These are phyloP conservation scores for Didymella pinodella DNA, from an alignment of 2,329 filamentous ascomycete species.

Conservation along the genomic window DNA sequence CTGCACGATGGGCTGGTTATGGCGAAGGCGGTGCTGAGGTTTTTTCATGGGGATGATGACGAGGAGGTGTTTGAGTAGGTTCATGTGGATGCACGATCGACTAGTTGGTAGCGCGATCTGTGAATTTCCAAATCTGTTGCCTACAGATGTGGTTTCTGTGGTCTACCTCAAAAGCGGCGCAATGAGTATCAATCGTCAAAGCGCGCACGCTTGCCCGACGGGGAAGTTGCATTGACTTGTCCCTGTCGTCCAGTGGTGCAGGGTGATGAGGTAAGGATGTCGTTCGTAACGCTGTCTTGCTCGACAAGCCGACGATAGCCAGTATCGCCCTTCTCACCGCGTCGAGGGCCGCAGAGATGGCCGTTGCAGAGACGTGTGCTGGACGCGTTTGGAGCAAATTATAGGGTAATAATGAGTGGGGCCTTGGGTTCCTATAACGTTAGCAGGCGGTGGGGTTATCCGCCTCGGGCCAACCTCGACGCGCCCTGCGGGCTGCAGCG, in stretches of 20 bases:
- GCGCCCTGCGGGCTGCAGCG: conserved; percentile 5
- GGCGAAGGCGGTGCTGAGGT: conserved; percentile 42
- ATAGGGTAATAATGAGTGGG: not conserved
- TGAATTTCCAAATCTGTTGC: too few relatives aligned
- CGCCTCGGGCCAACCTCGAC: conserved; percentile 9
- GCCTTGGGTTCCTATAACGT: conserved; percentile 3
- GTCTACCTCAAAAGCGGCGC: too few relatives aligned
- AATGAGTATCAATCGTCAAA: too few relatives aligned
- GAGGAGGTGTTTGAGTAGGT: conserved; percentile 13
- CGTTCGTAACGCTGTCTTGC: not conserved
- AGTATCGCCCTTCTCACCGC: conserved; percentile 7
- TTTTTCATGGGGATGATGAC: conserved; percentile 48
- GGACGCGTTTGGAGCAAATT: not conserved
- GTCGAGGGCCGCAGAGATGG: too few relatives aligned
- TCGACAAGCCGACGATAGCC: conserved; percentile 6
- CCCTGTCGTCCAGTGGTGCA: not conserved
- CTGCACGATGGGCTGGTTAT: conserved; percentile 43
- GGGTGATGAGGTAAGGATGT: not conserved
- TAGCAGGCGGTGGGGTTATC: conserved; percentile 2
- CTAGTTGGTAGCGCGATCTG: too few relatives aligned
- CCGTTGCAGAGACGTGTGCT: not conserved
- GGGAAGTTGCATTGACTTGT: not conserved
- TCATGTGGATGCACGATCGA: too few relatives aligned
- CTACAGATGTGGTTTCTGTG: too few relatives aligned
- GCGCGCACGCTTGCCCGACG: not conserved